Evolutionary conservation across 176 grass and related monocot genomes (phyloP).

Genomic region (Microstegium vimineum): DNA sequence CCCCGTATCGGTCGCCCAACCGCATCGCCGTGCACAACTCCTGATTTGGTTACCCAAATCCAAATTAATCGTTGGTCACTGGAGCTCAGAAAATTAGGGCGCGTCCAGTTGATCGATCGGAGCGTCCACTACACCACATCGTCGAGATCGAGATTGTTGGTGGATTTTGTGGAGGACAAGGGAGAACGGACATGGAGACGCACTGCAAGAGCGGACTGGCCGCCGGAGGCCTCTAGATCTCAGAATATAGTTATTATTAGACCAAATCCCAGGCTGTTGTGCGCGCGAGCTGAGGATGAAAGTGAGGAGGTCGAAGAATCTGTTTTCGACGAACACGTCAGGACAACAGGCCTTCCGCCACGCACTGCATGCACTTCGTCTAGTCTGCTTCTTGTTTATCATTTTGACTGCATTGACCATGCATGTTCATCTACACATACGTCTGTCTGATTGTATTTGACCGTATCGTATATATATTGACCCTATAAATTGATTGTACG

Average conservation of each 20-base stretch:
- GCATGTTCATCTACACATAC: background rate
- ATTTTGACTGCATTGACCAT: constrained; percentile 4
- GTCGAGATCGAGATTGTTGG: constrained; percentile 4
- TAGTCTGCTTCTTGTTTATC: background rate
- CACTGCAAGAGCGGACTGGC: constrained; percentile 4
- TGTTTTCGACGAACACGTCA: constrained; percentile 51
- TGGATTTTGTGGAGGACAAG: constrained; percentile 62
- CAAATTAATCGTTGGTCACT: constrained; percentile 2
- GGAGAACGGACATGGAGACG: constrained; percentile 55
- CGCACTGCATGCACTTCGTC: background rate
- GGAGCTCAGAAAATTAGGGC: constrained; percentile 20
- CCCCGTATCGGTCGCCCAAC: too few relatives aligned
- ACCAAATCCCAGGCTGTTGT: constrained; percentile 37
- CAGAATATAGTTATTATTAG: background rate
- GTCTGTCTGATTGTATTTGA: too few relatives aligned
- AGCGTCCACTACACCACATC: too few relatives aligned
- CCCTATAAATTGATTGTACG: too few relatives aligned
- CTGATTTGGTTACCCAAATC: constrained; percentile 19
- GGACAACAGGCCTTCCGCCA: constrained; percentile 36
- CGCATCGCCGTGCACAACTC: too few relatives aligned
- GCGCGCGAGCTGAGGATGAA: constrained; percentile 19
- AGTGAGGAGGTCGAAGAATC: constrained; percentile 56
- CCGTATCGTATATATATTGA: too few relatives aligned
- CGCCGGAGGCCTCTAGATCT: background rate
- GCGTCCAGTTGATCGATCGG: background rate